Evolutionary conservation across 257 asterid species (phyloP).

Genomic region (Fraxinus cuspidata): DNA sequence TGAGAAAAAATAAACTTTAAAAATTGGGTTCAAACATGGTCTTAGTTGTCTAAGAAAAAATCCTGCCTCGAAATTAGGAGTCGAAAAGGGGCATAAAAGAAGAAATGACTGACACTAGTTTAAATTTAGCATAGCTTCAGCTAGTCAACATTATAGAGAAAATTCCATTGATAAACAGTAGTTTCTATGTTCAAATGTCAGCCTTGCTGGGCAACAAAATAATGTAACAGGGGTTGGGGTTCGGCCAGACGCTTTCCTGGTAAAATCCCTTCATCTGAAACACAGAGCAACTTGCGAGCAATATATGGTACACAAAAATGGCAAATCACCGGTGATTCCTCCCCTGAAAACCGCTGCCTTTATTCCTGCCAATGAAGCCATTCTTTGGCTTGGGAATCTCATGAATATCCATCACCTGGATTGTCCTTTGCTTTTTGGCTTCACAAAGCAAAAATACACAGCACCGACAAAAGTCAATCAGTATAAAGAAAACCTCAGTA

Average conservation of each 20-base stretch:
- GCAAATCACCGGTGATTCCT: slow-evolving; percentile 73
- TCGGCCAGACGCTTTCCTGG: slow-evolving; percentile 26
- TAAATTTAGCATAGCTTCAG: not conserved
- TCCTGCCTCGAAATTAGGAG: too few species aligned
- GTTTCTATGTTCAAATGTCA: slow-evolving; percentile 29
- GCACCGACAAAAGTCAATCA: slow-evolving; percentile 31
- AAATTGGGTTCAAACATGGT: too few species aligned
- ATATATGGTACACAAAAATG: slow-evolving; percentile 20
- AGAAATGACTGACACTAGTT: not conserved
- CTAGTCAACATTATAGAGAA: slow-evolving; percentile 4
- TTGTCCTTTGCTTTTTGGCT: slow-evolving; percentile 96
- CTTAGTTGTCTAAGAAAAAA: too few species aligned
- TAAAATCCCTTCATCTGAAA: slow-evolving; percentile 26
- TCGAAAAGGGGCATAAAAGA: too few species aligned
- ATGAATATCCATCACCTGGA: slow-evolving; percentile 95
- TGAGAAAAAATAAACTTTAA: too few species aligned
- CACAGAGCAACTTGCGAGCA: slow-evolving; percentile 16
- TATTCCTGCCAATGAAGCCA: slow-evolving; percentile 78
- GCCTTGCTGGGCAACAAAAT: not conserved
- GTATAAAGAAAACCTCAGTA: slow-evolving; percentile 13
- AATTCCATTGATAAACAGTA: slow-evolving; percentile 20
- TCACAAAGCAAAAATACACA: slow-evolving; percentile 38
- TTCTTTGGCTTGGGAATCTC: slow-evolving; percentile 91
- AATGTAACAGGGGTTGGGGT: slow-evolving; percentile 23
- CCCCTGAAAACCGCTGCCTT: slow-evolving; percentile 86